Base-by-base conservation (phyloP, 78 protist genomes). In the Anaeramoeba flamelloides region DNA sequence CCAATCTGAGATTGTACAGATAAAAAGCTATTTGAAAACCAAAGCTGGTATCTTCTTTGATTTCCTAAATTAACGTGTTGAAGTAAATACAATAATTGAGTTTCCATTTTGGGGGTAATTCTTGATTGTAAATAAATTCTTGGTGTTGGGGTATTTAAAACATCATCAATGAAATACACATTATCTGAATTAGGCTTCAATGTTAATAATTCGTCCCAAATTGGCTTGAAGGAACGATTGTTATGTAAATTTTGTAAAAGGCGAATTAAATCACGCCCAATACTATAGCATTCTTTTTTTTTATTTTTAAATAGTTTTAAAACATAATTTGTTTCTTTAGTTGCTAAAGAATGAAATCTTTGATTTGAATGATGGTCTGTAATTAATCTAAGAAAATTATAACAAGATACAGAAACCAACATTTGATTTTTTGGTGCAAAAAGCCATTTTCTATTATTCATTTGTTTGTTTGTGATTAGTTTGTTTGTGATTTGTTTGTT, bases 31-130 rank as follows among this genome's bases (percentile, higher is more conserved):
- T 79, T 40, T 8, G 76, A 82, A 36, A 87, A 89, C 91, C 91
- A 89, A 41, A 53, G 82, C 69, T 89, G 91, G 75, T 89, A 86
- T 33, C 90, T 77, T 76, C 83, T 88, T 82, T 89, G 91, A 37
- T 77, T 79, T 74, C 91, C 91, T 79, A 88, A 76, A 38, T 74
- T 74, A 40, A 89, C 89, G 26, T 89, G 80, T 40, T 80, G 77
- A n/a, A 89, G 38, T 17, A 89, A 80, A 40, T 77, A 87, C 17
- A 76, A 38, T 75, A 89, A 41, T 40, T 89, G 91, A n/a, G 34
- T 41, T 31, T 88, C 91, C 84, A 87, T 87, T 33, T 76, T 36
- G 78, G 78, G 78, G 8, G 86, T 83, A 3, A 83, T 32, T 36
- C 86, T 31, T 12, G 36, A 79, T 37, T 85, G 90, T 39, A 87